phyloP scores from a whole-genome alignment of 495 filamentous ascomycete genomes.

The Trypethelium eluteriae region DNA sequence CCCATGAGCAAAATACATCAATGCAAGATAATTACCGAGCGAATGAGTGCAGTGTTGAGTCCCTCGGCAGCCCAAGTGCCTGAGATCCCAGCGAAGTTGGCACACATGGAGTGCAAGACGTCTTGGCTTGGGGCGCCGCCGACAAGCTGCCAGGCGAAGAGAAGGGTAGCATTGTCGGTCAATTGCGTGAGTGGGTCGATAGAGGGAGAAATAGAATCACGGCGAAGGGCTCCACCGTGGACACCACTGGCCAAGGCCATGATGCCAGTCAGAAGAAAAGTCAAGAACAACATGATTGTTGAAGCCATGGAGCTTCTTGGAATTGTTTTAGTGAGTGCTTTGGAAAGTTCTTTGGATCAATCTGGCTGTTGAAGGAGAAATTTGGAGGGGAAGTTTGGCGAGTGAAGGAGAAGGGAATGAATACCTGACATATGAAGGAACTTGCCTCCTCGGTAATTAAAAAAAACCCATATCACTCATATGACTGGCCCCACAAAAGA shows the following conservation, averaged over 20 bases:
- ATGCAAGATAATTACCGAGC: not conserved
- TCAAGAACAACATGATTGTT: not conserved
- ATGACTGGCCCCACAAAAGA: not conserved
- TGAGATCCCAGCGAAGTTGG: not conserved
- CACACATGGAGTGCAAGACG: not conserved
- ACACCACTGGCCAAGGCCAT: not conserved
- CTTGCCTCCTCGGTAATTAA: too few species aligned
- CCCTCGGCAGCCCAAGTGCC: constrained; percentile 2
- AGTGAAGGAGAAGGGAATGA: too few species aligned
- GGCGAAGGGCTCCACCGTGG: not conserved
- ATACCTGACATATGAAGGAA: too few species aligned
- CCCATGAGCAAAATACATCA: not conserved
- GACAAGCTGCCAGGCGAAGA: constrained; percentile 1
- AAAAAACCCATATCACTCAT: too few species aligned
- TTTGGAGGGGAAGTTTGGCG: too few species aligned
- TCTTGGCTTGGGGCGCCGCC: not conserved
- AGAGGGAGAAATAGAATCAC: not conserved
- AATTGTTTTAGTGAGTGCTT: not conserved
- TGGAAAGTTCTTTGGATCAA: not conserved
- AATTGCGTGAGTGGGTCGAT: not conserved
- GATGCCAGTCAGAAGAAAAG: not conserved
- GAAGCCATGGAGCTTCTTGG: not conserved
- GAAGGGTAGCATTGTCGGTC: not conserved
- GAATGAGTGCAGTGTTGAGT: constrained; percentile 3
- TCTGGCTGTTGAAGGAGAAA: not conserved